Evolutionary conservation across 2,329 filamentous ascomycete species (phyloP).

Genomic region (Cladorrhinum sp.): DNA sequence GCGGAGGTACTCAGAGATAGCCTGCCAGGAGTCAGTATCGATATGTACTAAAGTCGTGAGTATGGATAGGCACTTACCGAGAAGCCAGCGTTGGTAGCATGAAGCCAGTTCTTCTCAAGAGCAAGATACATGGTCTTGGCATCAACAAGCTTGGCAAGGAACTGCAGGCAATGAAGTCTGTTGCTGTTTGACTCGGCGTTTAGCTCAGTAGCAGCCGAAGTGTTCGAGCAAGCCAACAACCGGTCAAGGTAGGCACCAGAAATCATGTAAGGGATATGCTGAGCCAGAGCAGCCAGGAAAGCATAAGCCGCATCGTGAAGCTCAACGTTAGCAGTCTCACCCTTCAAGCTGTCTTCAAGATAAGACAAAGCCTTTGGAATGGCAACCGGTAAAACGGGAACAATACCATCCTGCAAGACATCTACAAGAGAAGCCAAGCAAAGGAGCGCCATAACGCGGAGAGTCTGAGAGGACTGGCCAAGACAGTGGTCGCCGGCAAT

Average conservation of each 20-base stretch:
- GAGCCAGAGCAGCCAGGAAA: conserved; percentile 73
- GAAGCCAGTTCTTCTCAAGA: conserved; percentile 68
- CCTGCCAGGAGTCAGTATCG: conserved; percentile 44
- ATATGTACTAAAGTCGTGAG: background rate
- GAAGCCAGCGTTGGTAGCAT: conserved; percentile 60
- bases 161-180: conserved; percentile 66
- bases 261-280: conserved; percentile 87
- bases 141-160: conserved; percentile 75
- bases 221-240: conserved; percentile 68
- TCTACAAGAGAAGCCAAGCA: conserved; percentile 88
- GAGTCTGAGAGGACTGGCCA: conserved; percentile 66
- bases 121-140: conserved; percentile 72
- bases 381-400: conserved; percentile 75
- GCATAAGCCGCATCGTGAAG: conserved; percentile 81
- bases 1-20: conserved; percentile 65
- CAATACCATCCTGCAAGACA: conserved; percentile 79
- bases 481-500: conserved; percentile 76
- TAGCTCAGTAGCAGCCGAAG: conserved; percentile 63
- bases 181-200: conserved; percentile 61
- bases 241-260: conserved; percentile 70
- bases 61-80: conserved; percentile 47
- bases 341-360: conserved; percentile 60
- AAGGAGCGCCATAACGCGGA: conserved; percentile 80
- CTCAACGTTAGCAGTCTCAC: conserved; percentile 53
- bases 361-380: conserved; percentile 71